Percentiles rank a stretch among this genome's conserved stretches.
Conservation (phyloP, 768 basidiomycete species). For the Trametopsis cervina region DNA sequence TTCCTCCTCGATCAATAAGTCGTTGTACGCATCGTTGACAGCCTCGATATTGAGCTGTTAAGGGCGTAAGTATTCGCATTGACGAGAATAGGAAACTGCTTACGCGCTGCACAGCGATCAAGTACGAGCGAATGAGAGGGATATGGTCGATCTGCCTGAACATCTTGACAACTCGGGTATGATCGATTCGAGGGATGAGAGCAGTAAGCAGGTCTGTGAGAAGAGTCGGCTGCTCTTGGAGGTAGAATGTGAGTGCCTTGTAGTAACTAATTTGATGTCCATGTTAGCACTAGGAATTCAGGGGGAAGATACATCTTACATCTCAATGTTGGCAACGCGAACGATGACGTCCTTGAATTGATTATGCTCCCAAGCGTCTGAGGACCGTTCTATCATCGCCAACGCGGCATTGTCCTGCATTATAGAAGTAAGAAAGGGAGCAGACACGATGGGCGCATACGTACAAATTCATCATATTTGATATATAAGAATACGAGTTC, state of each 20-base stretch:
- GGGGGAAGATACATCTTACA: conserved; percentile 40
- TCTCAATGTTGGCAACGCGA: conserved; percentile 95
- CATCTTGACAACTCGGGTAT: conserved; percentile 90
- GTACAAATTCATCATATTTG: conserved; percentile 92
- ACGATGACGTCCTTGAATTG: conserved; percentile 99
- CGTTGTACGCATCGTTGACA: conserved; percentile 97
- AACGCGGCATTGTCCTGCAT: conserved; percentile 89
- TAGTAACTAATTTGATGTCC: conserved; percentile 59
- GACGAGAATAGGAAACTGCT: conserved; percentile 19
- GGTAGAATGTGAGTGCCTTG: conserved; percentile 90
- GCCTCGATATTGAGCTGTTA: conserved; percentile 87
- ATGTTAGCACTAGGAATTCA: conserved; percentile 5
- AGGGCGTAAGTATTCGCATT: not conserved
- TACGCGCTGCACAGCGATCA: conserved; percentile 94
- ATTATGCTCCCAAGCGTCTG: conserved; percentile 99
- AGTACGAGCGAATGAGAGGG: conserved; percentile 91
- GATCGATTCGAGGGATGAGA: conserved; percentile 91
- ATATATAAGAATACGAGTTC: conserved; percentile 98
- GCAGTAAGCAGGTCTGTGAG: conserved; percentile 91
- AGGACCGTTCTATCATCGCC: conserved; percentile 97
- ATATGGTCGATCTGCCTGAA: conserved; percentile 95
- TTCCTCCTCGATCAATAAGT: conserved; percentile 97
- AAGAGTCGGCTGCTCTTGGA: conserved; percentile 88
- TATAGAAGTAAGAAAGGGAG: conserved; percentile 1
- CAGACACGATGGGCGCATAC: conserved; percentile 21